A percentile compares a stretch with the other conserved stretches of the same genome.
Evolutionary conservation across 441 rosid species (phyloP).

Genomic region (Francoa sonchifolia): DNA sequence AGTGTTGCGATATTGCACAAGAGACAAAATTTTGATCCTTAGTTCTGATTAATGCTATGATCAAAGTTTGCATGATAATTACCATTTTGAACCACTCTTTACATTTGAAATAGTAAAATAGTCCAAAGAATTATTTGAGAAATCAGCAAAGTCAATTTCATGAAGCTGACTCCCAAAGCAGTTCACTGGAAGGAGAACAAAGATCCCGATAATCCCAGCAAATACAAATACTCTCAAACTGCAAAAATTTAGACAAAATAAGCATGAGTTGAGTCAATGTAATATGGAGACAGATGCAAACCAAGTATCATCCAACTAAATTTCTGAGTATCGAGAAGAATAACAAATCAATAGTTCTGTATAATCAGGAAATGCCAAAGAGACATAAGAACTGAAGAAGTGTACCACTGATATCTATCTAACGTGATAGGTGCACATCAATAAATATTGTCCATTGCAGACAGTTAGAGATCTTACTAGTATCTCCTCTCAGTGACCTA

Average conservation of each 20-base stretch:
- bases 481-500: too few relatives aligned
- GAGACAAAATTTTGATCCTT: too few relatives aligned
- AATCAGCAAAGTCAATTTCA: conserved; percentile 50
- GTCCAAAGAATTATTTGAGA: conserved; percentile 69
- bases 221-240: conserved; percentile 81
- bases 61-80: conserved; percentile 12
- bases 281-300: not conserved
- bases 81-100: conserved; percentile 54
- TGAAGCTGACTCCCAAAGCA: conserved; percentile 55
- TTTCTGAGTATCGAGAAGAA: not conserved
- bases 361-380: not conserved
- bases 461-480: too few relatives aligned
- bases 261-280: conserved; percentile 10
- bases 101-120: conserved; percentile 77
- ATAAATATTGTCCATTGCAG: too few relatives aligned
- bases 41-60: conserved; percentile 3
- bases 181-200: conserved; percentile 83
- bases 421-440: too few relatives aligned
- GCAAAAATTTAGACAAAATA: conserved; percentile 25
- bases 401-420: too few relatives aligned
- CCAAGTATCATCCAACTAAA: conserved; percentile 3
- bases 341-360: not conserved
- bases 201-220: conserved; percentile 76
- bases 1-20: too few relatives aligned
- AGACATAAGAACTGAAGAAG: too few relatives aligned